Evolutionary conservation across 2,329 filamentous ascomycete species (phyloP).

Genomic region (Apiospora koreana): DNA sequence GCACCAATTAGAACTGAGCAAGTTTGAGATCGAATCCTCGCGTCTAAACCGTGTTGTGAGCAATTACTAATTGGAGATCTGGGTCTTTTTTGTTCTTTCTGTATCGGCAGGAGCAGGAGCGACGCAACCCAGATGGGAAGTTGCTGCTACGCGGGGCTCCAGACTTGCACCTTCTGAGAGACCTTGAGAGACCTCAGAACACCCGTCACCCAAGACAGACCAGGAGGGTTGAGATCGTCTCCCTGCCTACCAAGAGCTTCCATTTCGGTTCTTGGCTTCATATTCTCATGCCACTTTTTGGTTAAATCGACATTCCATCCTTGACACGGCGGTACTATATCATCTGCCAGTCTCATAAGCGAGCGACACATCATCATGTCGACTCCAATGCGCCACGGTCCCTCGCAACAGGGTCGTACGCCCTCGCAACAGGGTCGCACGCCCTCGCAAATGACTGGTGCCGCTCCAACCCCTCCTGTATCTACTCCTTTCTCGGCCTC

Average conservation of each 20-base stretch:
- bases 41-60: neutral
- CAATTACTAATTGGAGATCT: neutral
- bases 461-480: conserved; percentile 63
- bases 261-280: neutral
- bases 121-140: neutral
- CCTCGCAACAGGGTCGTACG: conserved; percentile 53
- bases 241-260: neutral
- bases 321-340: neutral
- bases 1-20: conserved; percentile 1
- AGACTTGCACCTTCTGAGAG: neutral
- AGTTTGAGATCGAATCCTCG: neutral
- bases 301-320: neutral
- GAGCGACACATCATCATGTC: conserved; percentile 27
- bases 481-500: conserved; percentile 65
- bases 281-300: neutral
- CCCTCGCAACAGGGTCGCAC: conserved; percentile 54
- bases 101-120: neutral
- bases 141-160: neutral
- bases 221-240: neutral
- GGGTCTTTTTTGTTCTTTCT: neutral
- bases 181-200: neutral
- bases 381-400: conserved; percentile 36
- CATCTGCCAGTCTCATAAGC: neutral
- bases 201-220: too few relatives aligned
- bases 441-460: conserved; percentile 48